Evolutionary conservation across 2,329 filamentous ascomycete species (phyloP), one percentile per base, ranked within the genome.

Genomic region (Xylaria sp.): DNA sequence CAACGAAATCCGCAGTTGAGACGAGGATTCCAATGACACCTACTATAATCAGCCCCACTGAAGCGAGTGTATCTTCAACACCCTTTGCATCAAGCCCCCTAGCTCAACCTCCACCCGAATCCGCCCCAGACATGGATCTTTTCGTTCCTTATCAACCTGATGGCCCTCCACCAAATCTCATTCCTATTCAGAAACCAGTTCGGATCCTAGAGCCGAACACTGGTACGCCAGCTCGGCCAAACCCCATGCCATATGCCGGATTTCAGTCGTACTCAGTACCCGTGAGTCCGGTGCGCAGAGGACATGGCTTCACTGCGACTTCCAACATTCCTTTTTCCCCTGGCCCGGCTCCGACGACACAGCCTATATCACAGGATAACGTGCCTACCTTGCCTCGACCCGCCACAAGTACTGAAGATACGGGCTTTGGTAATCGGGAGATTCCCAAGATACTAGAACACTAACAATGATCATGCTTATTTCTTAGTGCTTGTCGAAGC

Each of bases 71-170:
- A 38, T 63, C 54, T 29, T 58, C 63, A 17, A 47, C 49, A 11
- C 52, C 66, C 66, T 37, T 71, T 8, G 67, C 70, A 4, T 67
- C 67, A 21, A 76, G 73, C 58, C 76, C 78, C 2, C 74, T 75
- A 11, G 56, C 60, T 31, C 65, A 64, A 19, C 31, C 17, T 51
- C 60, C 63, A 1, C 44, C 63, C 4, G 64, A 62, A 23, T 62
- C 63, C 13, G 37, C 63, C 15, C 49, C 67, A 4, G 66, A 69
- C 6, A 62, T 72, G 1, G 79, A 82, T 52, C 68, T 81, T 21
- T 87, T 87, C 62, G 76, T 87, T 23, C 78, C 78, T 0, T 86
- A 86, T 63, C 81, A 86, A 60, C 83, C 85, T 0, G 79, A 84
- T n/a, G 85, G 84, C 0, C 80, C 83, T 1, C 62, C 74, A 0